Base-by-base conservation (phyloP, 192 early-diverging fungal species). In the Podila clonocystis region DNA sequence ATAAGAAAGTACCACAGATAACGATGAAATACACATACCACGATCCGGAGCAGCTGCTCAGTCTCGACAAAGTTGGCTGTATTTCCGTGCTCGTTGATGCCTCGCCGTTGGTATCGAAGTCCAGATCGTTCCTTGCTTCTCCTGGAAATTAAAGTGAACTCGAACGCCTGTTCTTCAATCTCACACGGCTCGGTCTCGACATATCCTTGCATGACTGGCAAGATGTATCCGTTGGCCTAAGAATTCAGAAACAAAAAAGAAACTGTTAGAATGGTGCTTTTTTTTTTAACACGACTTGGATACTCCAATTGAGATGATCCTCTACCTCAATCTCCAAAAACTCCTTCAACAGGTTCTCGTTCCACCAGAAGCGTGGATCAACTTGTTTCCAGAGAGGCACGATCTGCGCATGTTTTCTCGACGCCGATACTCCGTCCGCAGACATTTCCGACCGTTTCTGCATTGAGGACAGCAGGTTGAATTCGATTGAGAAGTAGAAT, bases 31-130 rank as follows among this genome's bases (percentile, higher is more conserved):
- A 61, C 9, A 26, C 52, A 52, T 76, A 85, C 84, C 69, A 89
- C 86, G n/a, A 90, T 83, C 15, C 88, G 74, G 5, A 97, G 78
- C 26, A 98, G 84, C 84, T 98, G 96, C 78, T 99, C 97, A 4
- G 96, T 98, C 79, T 99, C 98, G 0, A 98, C 97, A 89, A 92
- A 98, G 86, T 99, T 99, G 34, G 98, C 93, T 3, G 96, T 94
- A 67, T 94, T 82, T 3, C 97, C 98, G 20, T 90, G 57, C 34
- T 91, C 91, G 84, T 99, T 93, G 29, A 97, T 89, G 34, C 98
- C 97, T 58, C 98, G 89, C 9, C 92, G 86, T 69, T 98, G 92
- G 78, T 97, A 99, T 22, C 97, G 91, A 57, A 95, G 87, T 72
- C 87, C 87, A 29, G 89, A 86, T 65, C 89, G 63, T 15, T 89